phyloP scores from a whole-genome alignment of 1,139 yeast species.

The Pichia kudriavzevii region DNA sequence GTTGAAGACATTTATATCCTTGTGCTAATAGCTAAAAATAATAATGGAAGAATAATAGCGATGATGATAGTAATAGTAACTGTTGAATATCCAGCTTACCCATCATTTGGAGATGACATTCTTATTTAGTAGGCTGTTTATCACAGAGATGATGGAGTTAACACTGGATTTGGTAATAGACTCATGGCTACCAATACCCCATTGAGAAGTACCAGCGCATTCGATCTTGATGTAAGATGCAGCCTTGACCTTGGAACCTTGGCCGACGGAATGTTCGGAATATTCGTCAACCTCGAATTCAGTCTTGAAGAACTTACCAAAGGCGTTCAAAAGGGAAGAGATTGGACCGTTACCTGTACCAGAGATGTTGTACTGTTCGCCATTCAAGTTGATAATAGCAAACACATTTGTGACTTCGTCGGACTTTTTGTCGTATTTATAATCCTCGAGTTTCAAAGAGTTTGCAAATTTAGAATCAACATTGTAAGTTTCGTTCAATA shows the following conservation, averaged over 20 bases:
- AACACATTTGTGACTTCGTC: constrained; percentile 24
- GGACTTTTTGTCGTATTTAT: constrained; percentile 28
- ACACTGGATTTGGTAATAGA: constrained; percentile 90
- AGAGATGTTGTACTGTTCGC: constrained; percentile 38
- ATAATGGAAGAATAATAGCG: no score
- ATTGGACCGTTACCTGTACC: constrained; percentile 96
- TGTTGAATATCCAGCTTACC: no score
- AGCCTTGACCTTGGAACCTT: constrained; percentile 79
- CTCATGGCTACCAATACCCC: constrained; percentile 96
- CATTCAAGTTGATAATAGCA: constrained; percentile 40
- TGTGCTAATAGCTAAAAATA: no score
- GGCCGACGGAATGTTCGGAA: constrained; percentile 89
- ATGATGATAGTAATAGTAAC: no score
- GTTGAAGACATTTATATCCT: no score
- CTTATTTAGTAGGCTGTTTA: constrained; percentile 40
- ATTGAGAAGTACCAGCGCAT: constrained; percentile 33
- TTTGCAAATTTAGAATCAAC: constrained; percentile 40
- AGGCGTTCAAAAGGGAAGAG: constrained; percentile 81
- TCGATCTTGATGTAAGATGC: constrained; percentile 77
- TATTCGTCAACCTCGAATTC: constrained; percentile 72
- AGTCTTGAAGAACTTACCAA: constrained; percentile 48
- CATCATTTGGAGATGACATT: constrained; percentile 6
- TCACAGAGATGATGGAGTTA: constrained; percentile 69
- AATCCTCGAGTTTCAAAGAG: constrained; percentile 43
- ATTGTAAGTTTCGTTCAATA: constrained; percentile 69